Evolutionary conservation across 257 asterid genomes (phyloP), one percentile per base, ranked within the genome.

Genomic region (Pogostemon cablin): DNA sequence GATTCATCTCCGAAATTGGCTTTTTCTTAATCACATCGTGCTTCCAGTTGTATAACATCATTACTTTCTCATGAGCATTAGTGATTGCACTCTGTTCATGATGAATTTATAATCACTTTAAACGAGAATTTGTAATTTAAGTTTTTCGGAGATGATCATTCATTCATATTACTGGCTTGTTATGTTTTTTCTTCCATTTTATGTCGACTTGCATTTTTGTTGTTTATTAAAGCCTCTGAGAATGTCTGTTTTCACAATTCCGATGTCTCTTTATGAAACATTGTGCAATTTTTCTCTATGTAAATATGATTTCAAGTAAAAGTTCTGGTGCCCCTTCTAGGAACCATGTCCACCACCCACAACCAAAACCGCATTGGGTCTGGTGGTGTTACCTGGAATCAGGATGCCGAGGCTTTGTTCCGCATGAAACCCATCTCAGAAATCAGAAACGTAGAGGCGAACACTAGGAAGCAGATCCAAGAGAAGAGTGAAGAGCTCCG

Each of bases 401-500:
- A 86, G 78, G 97, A 95, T 73, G 96, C 96, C 10, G 99, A 95
- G 75, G 84, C 92, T 68, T 78, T 95, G 52, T 95, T 95, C 81
- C 91, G 99, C 20, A 73, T 89, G 64, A 91, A 91, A 76, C 92
- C 98, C 25, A 91, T 95, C 41, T 80, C 98, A 9, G 99, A 91
- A 76, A 91, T 95, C 83, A 86, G 98, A 56, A 88, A 83, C 63
- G 89, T 91, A 41, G 99, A 89, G 85, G 86, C 88, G 44, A 56
- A 81, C n/a, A 91, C 97, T 44, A 77, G 97, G 78, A 91, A 87
- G 78, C 96, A 89, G 90, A 95, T 95, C 90, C 91, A 90, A 52
- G 93, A 85, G 76, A 95, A 95, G 86, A 85, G 95, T 50, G 98
- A 95, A 84, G 98, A 95, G 86, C 93, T 95, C 62, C 89, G 99